These are phyloP conservation scores for sunflower (Helianthus annuus) DNA, from an alignment of 129 eudicot species.

Conservation along the genomic window HanXRQr2.0-SUNRISE NC_035448.2:128742865-128743364, in stretches of 20 bases:
- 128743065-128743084: neutral
- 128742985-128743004: neutral
- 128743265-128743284: conserved; percentile 3
- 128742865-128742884: no score
- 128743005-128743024: neutral
- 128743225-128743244: neutral
- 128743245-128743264: neutral
- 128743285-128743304: neutral
- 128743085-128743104: neutral
- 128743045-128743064: neutral
- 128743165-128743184: neutral
- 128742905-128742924: no score
- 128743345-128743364: conserved; percentile 31
- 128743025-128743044: neutral
- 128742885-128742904: no score
- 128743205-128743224: neutral
- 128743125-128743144: no score
- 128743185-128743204: neutral
- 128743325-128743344: conserved; percentile 1
- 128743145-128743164: no score
- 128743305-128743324: neutral
- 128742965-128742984: neutral
- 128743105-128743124: neutral
- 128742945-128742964: no score
- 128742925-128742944: no score